Evolutionary conservation across 805 yeast species (phyloP).

Genomic region (Candida ortonii): DNA sequence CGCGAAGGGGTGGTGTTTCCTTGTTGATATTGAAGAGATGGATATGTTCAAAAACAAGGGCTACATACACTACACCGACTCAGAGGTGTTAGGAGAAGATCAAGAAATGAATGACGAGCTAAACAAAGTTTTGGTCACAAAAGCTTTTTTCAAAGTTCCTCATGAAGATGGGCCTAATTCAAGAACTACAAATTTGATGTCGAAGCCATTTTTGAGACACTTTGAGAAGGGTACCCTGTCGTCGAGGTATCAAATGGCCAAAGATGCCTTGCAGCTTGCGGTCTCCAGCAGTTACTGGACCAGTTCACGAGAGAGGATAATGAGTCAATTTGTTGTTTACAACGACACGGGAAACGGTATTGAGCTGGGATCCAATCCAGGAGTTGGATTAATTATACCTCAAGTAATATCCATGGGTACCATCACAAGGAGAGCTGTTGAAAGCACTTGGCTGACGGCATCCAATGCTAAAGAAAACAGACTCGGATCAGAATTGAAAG

Average conservation of each 20-base stretch:
- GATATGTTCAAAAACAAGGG: constrained; percentile 37
- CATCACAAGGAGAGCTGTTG: constrained; percentile 92
- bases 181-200: constrained; percentile 71
- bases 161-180: constrained; percentile 80
- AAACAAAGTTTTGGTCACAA: constrained; percentile 15
- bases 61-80: constrained; percentile 28
- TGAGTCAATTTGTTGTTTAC: constrained; percentile 80
- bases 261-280: constrained; percentile 73
- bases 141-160: constrained; percentile 64
- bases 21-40: constrained; percentile 45
- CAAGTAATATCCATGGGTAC: constrained; percentile 92
- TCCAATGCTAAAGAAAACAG: constrained; percentile 84
- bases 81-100: constrained; percentile 17
- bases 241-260: constrained; percentile 70
- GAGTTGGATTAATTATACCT: constrained; percentile 77
- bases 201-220: constrained; percentile 67
- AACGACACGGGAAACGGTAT: constrained; percentile 28
- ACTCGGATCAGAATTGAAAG: constrained; percentile 90
- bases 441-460: constrained; percentile 96
- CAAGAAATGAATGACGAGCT: constrained; percentile 6
- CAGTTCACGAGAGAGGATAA: constrained; percentile 81
- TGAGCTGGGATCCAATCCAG: constrained; percentile 20
- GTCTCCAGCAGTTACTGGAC: constrained; percentile 90
- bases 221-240: constrained; percentile 73
- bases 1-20: constrained; percentile 84